These are phyloP conservation scores for Xylaria hypoxylon DNA, from an alignment of 2,329 filamentous ascomycete genomes.

Conservation along the genomic window DNA sequence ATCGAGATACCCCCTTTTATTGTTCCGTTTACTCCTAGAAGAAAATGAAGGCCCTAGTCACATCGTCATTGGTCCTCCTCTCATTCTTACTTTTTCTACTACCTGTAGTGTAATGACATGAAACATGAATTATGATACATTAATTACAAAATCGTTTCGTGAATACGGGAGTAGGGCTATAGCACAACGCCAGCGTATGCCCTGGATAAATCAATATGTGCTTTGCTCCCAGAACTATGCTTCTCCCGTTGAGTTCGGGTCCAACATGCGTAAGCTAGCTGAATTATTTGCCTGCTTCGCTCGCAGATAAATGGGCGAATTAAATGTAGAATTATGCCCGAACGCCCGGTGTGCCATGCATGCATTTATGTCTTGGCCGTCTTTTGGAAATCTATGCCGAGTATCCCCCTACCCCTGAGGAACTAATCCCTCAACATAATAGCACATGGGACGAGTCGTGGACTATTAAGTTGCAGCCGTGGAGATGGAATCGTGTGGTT, in stretches of 20 bases:
- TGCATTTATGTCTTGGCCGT: slow-evolving; percentile 15
- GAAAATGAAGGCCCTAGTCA: background rate
- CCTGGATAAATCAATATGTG: slow-evolving; percentile 14
- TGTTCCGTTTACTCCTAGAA: slow-evolving; percentile 23
- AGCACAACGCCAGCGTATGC: slow-evolving; percentile 13
- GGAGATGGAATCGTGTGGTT: slow-evolving; percentile 40
- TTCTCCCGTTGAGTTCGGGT: no score
- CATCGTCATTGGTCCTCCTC: slow-evolving; percentile 7
- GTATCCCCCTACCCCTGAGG: background rate
- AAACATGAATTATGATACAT: slow-evolving; percentile 50
- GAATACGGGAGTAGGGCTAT: background rate
- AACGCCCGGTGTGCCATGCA: slow-evolving; percentile 36
- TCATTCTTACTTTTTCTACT: slow-evolving; percentile 25
- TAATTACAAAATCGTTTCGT: slow-evolving; percentile 44
- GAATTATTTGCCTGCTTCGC: slow-evolving; percentile 18
- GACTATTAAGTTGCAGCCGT: background rate
- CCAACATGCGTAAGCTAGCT: background rate
- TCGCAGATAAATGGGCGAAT: slow-evolving; percentile 8
- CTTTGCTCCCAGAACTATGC: slow-evolving; percentile 17
- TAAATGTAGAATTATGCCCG: slow-evolving; percentile 28
- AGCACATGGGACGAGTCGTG: background rate
- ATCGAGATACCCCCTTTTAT: slow-evolving; percentile 43
- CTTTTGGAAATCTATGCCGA: slow-evolving; percentile 26
- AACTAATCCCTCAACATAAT: slow-evolving; percentile 1
- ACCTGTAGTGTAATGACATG: slow-evolving; percentile 40